These are phyloP conservation scores for Pueraria montana DNA, from an alignment of 306 rosid genomes.

Conservation along the genomic window DNA sequence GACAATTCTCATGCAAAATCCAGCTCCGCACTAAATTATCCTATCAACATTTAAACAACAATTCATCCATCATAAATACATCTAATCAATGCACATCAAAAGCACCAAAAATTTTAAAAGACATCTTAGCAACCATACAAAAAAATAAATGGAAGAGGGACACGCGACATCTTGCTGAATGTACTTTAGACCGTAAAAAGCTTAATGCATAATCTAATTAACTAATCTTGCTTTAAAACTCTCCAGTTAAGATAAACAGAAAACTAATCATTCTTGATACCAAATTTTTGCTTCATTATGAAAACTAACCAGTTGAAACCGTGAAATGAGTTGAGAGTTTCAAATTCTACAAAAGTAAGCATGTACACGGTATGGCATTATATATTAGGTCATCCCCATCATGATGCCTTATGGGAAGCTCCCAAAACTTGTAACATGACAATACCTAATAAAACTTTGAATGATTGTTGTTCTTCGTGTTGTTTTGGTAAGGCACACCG, in stretches of 20 bases:
- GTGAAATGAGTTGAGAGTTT: slow-evolving; percentile 20
- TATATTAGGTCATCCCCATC: too few species aligned
- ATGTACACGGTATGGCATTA: background rate
- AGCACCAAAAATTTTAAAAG: background rate
- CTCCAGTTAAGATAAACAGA: slow-evolving; percentile 28
- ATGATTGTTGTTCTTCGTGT: too few species aligned
- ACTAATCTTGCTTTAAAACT: slow-evolving; percentile 24
- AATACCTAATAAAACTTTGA: too few species aligned
- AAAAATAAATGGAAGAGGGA: slow-evolving; percentile 7
- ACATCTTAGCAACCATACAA: slow-evolving; percentile 6
- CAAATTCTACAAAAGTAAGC: slow-evolving; percentile 31
- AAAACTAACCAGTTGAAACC: slow-evolving; percentile 35
- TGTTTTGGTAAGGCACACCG: too few species aligned
- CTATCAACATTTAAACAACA: slow-evolving; percentile 60
- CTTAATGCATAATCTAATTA: slow-evolving; percentile 16
- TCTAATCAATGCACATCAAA: slow-evolving; percentile 9
- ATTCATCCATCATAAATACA: slow-evolving; percentile 38
- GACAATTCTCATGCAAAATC: slow-evolving; percentile 62
- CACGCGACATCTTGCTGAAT: slow-evolving; percentile 1
- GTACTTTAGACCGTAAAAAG: slow-evolving; percentile 21
- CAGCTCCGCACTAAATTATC: slow-evolving; percentile 83
- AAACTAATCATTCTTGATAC: background rate
- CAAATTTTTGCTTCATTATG: background rate
- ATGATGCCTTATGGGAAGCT: too few species aligned
- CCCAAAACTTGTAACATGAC: too few species aligned